phyloP scores from a whole-genome alignment of 2,329 filamentous ascomycete genomes.

The Aspergillus aculeatinus region DNA sequence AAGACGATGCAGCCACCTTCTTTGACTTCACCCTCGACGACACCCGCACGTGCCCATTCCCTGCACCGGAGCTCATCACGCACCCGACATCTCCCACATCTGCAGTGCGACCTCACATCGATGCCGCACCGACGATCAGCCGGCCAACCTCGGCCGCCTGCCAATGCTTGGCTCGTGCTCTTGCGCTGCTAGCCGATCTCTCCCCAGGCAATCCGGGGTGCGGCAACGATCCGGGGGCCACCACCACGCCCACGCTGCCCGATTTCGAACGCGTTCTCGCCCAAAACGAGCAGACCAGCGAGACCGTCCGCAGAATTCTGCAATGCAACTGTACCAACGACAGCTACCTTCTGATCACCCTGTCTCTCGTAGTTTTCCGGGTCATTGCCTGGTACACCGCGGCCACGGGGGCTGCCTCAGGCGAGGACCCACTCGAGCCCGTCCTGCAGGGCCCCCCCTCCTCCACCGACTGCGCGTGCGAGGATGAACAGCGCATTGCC shows the following conservation, averaged over 20 bases:
- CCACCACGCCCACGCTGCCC: background rate
- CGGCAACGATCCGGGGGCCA: background rate
- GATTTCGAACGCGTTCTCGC: background rate
- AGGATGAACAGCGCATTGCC: too few relatives aligned
- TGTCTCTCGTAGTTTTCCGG: background rate
- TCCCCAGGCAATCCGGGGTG: background rate
- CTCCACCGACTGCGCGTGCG: too few relatives aligned
- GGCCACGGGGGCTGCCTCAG: background rate
- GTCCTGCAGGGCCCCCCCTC: too few relatives aligned
- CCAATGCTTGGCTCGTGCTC: background rate
- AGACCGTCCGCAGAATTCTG: background rate
- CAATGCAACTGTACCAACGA: slow-evolving; percentile 1
- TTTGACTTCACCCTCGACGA: too few relatives aligned
- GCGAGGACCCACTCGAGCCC: too few relatives aligned
- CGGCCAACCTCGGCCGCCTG: background rate
- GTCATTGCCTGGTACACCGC: slow-evolving; percentile 1
- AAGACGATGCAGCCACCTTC: too few relatives aligned
- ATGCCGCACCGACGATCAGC: too few relatives aligned
- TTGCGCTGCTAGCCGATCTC: background rate
- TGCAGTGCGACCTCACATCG: too few relatives aligned
- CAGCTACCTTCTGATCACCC: background rate
- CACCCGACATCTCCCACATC: too few relatives aligned
- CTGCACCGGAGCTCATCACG: too few relatives aligned
- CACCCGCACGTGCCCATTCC: too few relatives aligned
- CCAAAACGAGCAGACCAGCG: background rate